Evolutionary conservation across 106 monocot species (phyloP).

Genomic region (Acanthochlamys bracteata): DNA sequence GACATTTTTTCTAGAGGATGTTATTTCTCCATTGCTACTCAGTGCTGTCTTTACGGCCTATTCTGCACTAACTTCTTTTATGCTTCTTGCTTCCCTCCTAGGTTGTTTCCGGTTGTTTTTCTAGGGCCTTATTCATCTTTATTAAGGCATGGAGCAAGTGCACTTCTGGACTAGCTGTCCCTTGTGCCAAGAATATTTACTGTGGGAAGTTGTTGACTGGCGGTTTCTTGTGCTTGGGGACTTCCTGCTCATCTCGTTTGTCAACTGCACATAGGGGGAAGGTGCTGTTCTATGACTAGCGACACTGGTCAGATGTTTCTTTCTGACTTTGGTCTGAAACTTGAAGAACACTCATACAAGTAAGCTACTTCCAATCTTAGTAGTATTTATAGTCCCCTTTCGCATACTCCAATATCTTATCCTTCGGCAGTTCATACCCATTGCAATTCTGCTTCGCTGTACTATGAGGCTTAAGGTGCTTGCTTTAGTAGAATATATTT

Average conservation of each 20-base stretch:
- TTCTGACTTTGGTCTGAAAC: constrained; percentile 33
- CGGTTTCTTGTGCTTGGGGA: constrained; percentile 49
- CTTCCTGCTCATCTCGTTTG: constrained; percentile 68
- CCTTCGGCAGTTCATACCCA: constrained; percentile 12
- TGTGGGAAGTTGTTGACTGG: constrained; percentile 63
- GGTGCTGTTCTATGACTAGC: constrained; percentile 36
- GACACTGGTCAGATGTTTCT: constrained; percentile 32
- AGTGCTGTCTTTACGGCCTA: too few relatives aligned
- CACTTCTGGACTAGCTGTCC: constrained; percentile 45
- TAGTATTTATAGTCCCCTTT: constrained; percentile 5
- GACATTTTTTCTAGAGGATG: too few relatives aligned
- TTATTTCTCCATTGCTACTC: too few relatives aligned
- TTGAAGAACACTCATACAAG: constrained; percentile 16
- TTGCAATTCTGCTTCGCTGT: constrained; percentile 16
- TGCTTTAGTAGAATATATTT: constrained; percentile 7
- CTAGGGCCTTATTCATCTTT: constrained; percentile 21
- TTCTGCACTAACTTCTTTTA: too few relatives aligned
- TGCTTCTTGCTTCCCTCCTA: constrained; percentile 3
- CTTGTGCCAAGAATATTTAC: constrained; percentile 28
- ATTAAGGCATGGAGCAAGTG: constrained; percentile 68
- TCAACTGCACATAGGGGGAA: constrained; percentile 63
- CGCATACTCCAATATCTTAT: constrained; percentile 5
- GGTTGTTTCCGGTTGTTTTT: constrained; percentile 17
- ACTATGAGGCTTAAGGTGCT: constrained; percentile 15
- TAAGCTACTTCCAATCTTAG: constrained; percentile 7